phyloP scores from a whole-genome alignment of 352 stramenopile species.

The Pythium aquatile region DNA sequence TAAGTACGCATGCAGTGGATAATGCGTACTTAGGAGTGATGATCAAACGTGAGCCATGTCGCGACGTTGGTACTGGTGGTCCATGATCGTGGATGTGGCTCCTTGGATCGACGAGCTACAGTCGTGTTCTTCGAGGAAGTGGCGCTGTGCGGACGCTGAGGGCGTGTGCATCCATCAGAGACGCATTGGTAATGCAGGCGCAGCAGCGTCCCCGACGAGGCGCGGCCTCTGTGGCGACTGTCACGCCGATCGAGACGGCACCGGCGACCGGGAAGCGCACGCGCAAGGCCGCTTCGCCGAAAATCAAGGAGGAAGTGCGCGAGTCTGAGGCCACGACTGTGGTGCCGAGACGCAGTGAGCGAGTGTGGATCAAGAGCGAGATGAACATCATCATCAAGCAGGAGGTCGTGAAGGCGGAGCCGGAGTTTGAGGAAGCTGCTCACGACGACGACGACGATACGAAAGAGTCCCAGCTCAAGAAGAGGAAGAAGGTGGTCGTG shows the following conservation, averaged over 20 bases:
- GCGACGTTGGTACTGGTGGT: conserved; percentile 19
- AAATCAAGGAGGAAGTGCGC: conserved; percentile 18
- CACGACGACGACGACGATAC: conserved; percentile 15
- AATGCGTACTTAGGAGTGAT: conserved; percentile 20
- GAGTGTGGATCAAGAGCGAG: conserved; percentile 21
- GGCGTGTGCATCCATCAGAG: neutral
- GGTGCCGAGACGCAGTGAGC: conserved; percentile 4
- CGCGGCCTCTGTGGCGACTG: conserved; percentile 9
- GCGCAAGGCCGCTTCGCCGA: neutral
- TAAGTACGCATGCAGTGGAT: conserved; percentile 13
- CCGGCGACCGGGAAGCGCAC: conserved; percentile 6
- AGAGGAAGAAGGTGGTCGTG: conserved; percentile 15
- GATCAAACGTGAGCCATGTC: conserved; percentile 1
- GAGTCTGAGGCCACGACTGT: neutral
- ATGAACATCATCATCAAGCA: conserved; percentile 33
- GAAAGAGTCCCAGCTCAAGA: conserved; percentile 16
- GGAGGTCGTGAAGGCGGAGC: conserved; percentile 14
- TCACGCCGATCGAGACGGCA: neutral
- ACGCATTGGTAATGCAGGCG: conserved; percentile 3
- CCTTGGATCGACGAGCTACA: conserved; percentile 15
- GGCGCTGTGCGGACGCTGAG: neutral
- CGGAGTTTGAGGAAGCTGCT: neutral
- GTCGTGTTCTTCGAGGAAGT: conserved; percentile 20
- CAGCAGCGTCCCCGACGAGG: conserved; percentile 34
- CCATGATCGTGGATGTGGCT: conserved; percentile 18